phyloP scores from a whole-genome alignment of 2,329 filamentous ascomycete species.

The Neodidymelliopsis sp. region DNA sequence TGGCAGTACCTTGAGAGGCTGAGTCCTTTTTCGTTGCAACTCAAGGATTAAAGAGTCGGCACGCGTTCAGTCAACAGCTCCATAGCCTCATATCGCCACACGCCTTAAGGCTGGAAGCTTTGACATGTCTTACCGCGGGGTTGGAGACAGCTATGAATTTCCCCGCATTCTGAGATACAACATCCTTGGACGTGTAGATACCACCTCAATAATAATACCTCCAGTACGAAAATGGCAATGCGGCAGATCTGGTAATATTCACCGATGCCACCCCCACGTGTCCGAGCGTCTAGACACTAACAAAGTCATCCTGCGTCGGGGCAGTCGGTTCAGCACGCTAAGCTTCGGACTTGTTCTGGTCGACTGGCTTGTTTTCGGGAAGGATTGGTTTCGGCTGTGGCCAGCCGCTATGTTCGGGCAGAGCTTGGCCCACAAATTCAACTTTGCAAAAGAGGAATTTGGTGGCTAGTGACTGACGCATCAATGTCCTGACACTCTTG shows the following conservation, averaged over 20 bases:
- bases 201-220: conserved; percentile 17
- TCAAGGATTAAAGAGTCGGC: background rate
- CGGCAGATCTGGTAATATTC: conserved; percentile 18
- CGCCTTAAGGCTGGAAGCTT: background rate
- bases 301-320: conserved; percentile 3
- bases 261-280: conserved; percentile 9
- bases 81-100: background rate
- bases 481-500: too few relatives aligned
- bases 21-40: background rate
- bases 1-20: conserved; percentile 45
- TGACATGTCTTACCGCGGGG: background rate
- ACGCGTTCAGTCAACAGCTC: background rate
- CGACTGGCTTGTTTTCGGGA: background rate
- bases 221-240: conserved; percentile 15
- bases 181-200: conserved; percentile 15
- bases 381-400: background rate
- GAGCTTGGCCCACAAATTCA: background rate
- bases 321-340: conserved; percentile 21
- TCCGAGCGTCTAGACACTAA: conserved; percentile 8
- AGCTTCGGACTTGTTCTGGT: conserved; percentile 2
- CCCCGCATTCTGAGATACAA: conserved; percentile 9
- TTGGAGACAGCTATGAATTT: conserved; percentile 2
- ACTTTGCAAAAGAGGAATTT: background rate
- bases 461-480: too few relatives aligned
- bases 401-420: background rate